A percentile compares a stretch with the other conserved stretches of the same genome.
Evolutionary conservation across 2,329 filamentous ascomycete genomes (phyloP).

Genomic region (Hymenoscyphus salicellus): DNA sequence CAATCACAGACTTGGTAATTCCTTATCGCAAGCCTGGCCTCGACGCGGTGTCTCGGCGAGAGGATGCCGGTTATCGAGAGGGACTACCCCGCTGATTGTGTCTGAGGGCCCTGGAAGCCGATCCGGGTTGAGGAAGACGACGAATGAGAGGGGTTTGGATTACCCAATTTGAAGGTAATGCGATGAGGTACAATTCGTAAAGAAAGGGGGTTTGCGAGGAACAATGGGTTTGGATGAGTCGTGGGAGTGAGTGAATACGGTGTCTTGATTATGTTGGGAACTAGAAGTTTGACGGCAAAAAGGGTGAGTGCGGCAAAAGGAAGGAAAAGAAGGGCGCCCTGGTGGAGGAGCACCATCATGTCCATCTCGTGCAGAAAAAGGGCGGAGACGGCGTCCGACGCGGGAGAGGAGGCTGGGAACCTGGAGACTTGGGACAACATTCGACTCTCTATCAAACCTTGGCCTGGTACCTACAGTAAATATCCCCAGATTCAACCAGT

Average conservation of each 20-base stretch:
- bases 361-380: not conserved
- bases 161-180: slow-evolving; percentile 10
- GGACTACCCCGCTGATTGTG: slow-evolving; percentile 1
- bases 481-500: not conserved
- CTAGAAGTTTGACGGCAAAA: not conserved
- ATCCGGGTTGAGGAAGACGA: not conserved
- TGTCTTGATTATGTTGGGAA: not conserved
- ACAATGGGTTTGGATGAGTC: not conserved
- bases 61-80: not conserved
- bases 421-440: not conserved
- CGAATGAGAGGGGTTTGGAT: slow-evolving; percentile 9
- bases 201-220: not conserved
- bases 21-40: not conserved
- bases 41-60: not conserved
- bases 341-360: not conserved
- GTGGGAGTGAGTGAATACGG: not conserved
- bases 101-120: not conserved
- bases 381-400: slow-evolving; percentile 1
- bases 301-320: not conserved
- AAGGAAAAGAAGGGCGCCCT: no score
- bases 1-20: not conserved
- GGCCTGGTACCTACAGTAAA: slow-evolving; percentile 3
- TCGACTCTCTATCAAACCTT: not conserved
- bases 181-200: not conserved
- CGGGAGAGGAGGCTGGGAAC: not conserved